These are phyloP conservation scores for Phytopythium sindhum DNA, from an alignment of 352 stramenopile genomes.

Conservation along the genomic window DNA sequence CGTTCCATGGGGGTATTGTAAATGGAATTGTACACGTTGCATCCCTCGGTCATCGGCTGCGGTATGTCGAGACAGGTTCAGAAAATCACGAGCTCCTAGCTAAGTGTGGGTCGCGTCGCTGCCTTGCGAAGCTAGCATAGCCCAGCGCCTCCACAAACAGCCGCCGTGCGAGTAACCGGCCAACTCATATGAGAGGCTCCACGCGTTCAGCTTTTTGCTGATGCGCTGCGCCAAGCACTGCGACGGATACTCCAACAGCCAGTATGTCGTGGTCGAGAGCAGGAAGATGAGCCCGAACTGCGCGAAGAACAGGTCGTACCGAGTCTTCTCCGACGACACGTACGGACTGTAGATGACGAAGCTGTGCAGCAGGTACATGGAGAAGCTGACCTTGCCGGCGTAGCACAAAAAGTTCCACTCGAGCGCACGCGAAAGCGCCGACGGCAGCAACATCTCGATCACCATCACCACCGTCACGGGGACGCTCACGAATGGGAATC, in stretches of 20 bases:
- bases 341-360: neutral
- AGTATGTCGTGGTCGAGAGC: constrained; percentile 29
- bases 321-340: neutral
- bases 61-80: no score
- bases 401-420: constrained; percentile 35
- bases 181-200: neutral
- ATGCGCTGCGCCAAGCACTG: constrained; percentile 37
- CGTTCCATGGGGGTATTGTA: no score
- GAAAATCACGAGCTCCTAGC: neutral
- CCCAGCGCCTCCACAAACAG: neutral
- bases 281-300: constrained; percentile 26
- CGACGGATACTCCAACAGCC: constrained; percentile 44
- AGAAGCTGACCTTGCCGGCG: constrained; percentile 45
- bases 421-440: constrained; percentile 27
- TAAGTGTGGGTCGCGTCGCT: neutral
- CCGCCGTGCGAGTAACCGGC: neutral
- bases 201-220: constrained; percentile 2
- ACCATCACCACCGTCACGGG: constrained; percentile 26
- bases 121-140: neutral
- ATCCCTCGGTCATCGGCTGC: no score
- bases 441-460: constrained; percentile 34
- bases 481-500: constrained; percentile 26
- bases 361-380: constrained; percentile 5
- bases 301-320: constrained; percentile 33
- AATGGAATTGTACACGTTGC: no score